Percentiles rank a stretch among this genome's conserved stretches.
Evolutionary conservation across 768 basidiomycete species (phyloP).

Genomic region (Fibroporia radiculosa): DNA sequence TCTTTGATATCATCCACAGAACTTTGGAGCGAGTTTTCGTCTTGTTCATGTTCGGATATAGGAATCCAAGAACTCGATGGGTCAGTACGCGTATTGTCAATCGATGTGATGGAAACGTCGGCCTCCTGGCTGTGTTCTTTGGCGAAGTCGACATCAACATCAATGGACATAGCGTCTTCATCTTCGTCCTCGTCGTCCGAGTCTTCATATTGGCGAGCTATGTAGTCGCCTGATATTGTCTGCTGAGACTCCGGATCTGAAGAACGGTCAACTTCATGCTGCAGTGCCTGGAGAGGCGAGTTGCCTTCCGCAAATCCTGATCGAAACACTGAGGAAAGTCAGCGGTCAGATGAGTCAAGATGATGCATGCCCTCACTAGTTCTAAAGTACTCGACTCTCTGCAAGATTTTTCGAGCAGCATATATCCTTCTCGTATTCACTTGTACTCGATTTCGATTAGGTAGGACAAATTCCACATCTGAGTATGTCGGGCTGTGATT

Average conservation of each 20-base stretch:
- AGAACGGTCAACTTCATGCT: slow-evolving; percentile 15
- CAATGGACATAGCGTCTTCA: slow-evolving; percentile 36
- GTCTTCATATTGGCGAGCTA: slow-evolving; percentile 30
- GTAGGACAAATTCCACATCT: slow-evolving; percentile 76
- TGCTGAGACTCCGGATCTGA: slow-evolving; percentile 16
- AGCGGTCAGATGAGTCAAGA: too few relatives aligned
- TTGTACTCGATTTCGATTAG: slow-evolving; percentile 33
- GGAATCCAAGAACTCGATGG: neutral
- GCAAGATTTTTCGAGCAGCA: slow-evolving; percentile 60
- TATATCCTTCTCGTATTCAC: slow-evolving; percentile 43
- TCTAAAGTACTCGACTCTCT: slow-evolving; percentile 71
- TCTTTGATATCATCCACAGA: slow-evolving; percentile 8
- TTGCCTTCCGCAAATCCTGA: slow-evolving; percentile 62
- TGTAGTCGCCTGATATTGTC: slow-evolving; percentile 37
- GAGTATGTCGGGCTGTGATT: slow-evolving; percentile 56
- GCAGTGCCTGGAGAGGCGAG: slow-evolving; percentile 18
- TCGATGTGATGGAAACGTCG: too few relatives aligned
- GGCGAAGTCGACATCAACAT: slow-evolving; percentile 30
- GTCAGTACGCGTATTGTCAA: neutral
- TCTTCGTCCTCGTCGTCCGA: slow-evolving; percentile 49
- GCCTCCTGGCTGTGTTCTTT: slow-evolving; percentile 23
- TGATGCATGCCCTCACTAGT: slow-evolving; percentile 45
- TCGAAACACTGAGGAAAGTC: slow-evolving; percentile 49
- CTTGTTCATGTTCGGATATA: too few relatives aligned
- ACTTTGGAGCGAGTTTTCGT: neutral